Conservation (phyloP, 2,329 filamentous ascomycete genomes). For the Monilinia laxa region DNA sequence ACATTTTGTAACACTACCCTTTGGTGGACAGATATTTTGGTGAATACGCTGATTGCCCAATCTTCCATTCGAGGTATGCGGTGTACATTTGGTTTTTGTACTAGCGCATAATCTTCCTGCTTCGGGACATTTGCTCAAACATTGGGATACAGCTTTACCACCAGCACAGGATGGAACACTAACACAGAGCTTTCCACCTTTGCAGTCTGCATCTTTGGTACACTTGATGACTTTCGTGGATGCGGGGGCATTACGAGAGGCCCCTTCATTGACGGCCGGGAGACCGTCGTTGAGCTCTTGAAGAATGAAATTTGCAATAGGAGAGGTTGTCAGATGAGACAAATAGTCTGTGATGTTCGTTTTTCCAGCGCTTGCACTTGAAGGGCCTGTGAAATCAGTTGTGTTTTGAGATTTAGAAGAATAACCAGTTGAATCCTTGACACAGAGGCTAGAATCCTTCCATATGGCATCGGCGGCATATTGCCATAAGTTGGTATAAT, state of each 20-base stretch:
- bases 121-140: conserved; percentile 6
- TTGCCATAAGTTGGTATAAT: conserved; percentile 52
- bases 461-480: conserved; percentile 44
- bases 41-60: neutral
- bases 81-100: neutral
- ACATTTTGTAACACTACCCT: conserved; percentile 3
- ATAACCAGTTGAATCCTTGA: conserved; percentile 30
- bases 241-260: conserved; percentile 7
- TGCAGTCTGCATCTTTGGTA: neutral
- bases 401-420: conserved; percentile 11
- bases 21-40: conserved; percentile 14
- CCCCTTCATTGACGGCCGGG: neutral
- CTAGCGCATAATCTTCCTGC: neutral
- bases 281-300: conserved; percentile 16
- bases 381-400: conserved; percentile 9
- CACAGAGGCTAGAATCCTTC: conserved; percentile 42
- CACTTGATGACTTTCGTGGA: conserved; percentile 14
- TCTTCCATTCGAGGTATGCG: neutral
- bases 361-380: neutral
- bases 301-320: conserved; percentile 20
- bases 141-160: conserved; percentile 1
- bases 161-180: neutral
- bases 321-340: conserved; percentile 9
- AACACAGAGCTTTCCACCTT: conserved; percentile 11
- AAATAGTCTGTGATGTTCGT: conserved; percentile 21